phyloP scores from a whole-genome alignment of 345 rosid species.

The Corchorus olitorius region DNA sequence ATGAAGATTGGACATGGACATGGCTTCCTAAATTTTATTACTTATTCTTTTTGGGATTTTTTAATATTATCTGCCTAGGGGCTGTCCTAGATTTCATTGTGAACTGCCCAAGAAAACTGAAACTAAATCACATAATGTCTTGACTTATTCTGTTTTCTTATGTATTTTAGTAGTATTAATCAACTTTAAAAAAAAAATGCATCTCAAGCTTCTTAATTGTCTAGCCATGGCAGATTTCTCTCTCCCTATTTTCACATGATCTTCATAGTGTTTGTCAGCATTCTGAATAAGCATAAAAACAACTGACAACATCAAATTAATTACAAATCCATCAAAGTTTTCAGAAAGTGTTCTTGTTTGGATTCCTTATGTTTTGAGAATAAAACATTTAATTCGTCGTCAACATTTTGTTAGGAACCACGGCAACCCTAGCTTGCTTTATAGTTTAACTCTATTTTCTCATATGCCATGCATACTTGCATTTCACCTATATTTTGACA shows the following conservation, averaged over 20 bases:
- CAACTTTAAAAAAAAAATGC: too few species aligned
- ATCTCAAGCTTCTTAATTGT: neutral
- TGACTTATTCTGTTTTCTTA: constrained; percentile 26
- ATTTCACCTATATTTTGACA: too few species aligned
- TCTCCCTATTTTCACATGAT: neutral
- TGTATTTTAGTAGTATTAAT: too few species aligned
- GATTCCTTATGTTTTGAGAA: neutral
- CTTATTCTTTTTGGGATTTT: neutral
- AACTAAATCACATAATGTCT: constrained; percentile 35
- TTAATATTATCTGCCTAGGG: constrained; percentile 31
- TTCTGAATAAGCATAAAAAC: neutral
- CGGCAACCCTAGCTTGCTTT: too few species aligned
- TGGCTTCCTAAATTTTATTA: neutral
- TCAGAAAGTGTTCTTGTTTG: neutral
- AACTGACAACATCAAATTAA: neutral
- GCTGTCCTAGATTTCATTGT: constrained; percentile 45
- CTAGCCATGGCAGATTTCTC: neutral
- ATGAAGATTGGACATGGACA: too few species aligned
- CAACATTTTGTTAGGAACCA: too few species aligned
- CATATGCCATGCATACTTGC: too few species aligned
- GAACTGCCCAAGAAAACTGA: constrained; percentile 78
- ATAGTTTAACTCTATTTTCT: too few species aligned
- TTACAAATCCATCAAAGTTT: neutral
- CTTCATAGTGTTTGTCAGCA: neutral
- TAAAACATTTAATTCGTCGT: neutral